phyloP scores from a whole-genome alignment of 2,329 filamentous ascomycete species.

The Parascedosporium putredinis region DNA sequence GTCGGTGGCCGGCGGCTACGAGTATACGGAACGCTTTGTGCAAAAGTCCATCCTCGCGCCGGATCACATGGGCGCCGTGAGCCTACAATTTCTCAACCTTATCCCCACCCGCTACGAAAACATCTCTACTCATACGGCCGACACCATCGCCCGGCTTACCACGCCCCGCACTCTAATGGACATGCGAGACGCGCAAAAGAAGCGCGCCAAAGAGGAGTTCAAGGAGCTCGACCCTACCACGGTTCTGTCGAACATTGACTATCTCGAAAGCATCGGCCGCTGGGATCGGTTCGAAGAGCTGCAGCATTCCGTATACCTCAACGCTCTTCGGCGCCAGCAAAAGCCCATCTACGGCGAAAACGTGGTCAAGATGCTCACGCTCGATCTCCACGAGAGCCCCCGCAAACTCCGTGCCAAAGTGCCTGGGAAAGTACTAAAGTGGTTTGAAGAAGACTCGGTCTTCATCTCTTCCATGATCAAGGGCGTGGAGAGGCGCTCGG shows the following conservation, averaged over 20 bases:
- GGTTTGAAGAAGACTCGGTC: slow-evolving; percentile 63
- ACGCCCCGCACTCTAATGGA: slow-evolving; percentile 60
- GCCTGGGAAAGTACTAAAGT: slow-evolving; percentile 55
- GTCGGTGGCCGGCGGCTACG: slow-evolving; percentile 66
- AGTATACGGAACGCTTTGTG: slow-evolving; percentile 60
- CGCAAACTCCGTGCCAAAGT: slow-evolving; percentile 49
- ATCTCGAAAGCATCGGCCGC: slow-evolving; percentile 60
- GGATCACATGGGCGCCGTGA: slow-evolving; percentile 53
- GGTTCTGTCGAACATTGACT: slow-evolving; percentile 57
- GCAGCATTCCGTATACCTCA: slow-evolving; percentile 70
- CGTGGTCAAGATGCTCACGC: slow-evolving; percentile 63
- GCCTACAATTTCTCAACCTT: slow-evolving; percentile 69
- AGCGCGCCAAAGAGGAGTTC: slow-evolving; percentile 44
- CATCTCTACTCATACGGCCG: slow-evolving; percentile 42
- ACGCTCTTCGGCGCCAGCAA: slow-evolving; percentile 69
- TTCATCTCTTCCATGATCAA: slow-evolving; percentile 58
- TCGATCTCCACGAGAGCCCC: slow-evolving; percentile 49
- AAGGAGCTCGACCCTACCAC: slow-evolving; percentile 53
- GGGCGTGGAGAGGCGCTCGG: slow-evolving; percentile 62
- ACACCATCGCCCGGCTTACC: slow-evolving; percentile 54
- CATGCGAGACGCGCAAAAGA: slow-evolving; percentile 60
- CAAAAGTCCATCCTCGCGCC: slow-evolving; percentile 53
- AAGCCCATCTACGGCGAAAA: slow-evolving; percentile 72
- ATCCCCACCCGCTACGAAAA: slow-evolving; percentile 61
- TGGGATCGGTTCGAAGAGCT: slow-evolving; percentile 67